Conservation (phyloP, 345 rosid species). For the Eucalyptus sideroxylon region DNA sequence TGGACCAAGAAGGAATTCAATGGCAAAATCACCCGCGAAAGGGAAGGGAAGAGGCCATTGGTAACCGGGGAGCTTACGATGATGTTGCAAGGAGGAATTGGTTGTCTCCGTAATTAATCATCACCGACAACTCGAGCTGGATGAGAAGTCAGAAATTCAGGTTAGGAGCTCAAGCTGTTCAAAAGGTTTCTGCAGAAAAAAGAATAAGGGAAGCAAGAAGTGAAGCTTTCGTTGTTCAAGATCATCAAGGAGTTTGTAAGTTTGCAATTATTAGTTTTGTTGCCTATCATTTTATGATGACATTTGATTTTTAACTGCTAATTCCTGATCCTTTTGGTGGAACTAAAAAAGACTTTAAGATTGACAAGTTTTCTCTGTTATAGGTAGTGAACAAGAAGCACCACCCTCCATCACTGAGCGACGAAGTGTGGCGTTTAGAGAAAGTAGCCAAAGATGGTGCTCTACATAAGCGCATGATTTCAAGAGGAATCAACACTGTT, state of each 20-base stretch:
- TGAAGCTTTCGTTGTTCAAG: constrained; percentile 24
- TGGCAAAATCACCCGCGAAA: neutral
- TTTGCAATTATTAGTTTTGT: neutral
- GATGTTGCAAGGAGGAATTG: constrained; percentile 9
- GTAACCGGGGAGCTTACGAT: constrained; percentile 12
- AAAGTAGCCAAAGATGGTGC: constrained; percentile 19
- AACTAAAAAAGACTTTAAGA: neutral
- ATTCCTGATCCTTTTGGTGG: neutral
- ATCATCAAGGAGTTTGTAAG: constrained; percentile 33
- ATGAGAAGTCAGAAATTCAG: constrained; percentile 14
- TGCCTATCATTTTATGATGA: neutral
- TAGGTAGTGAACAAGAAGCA: neutral
- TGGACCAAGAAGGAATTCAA: constrained; percentile 20
- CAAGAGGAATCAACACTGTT: constrained; percentile 1
- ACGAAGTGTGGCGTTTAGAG: constrained; percentile 28
- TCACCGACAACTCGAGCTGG: constrained; percentile 38
- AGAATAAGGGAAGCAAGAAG: constrained; percentile 24
- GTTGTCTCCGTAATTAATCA: neutral
- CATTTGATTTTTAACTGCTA: neutral
- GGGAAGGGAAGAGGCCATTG: constrained; percentile 29
- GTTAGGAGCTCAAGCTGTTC: constrained; percentile 12
- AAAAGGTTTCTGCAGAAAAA: neutral
- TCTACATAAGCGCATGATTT: constrained; percentile 6
- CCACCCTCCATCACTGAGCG: constrained; percentile 13
- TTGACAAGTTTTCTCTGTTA: neutral